Evolutionary conservation across 495 filamentous ascomycete genomes (phyloP).

Genomic region (Podospora pseudocomata): DNA sequence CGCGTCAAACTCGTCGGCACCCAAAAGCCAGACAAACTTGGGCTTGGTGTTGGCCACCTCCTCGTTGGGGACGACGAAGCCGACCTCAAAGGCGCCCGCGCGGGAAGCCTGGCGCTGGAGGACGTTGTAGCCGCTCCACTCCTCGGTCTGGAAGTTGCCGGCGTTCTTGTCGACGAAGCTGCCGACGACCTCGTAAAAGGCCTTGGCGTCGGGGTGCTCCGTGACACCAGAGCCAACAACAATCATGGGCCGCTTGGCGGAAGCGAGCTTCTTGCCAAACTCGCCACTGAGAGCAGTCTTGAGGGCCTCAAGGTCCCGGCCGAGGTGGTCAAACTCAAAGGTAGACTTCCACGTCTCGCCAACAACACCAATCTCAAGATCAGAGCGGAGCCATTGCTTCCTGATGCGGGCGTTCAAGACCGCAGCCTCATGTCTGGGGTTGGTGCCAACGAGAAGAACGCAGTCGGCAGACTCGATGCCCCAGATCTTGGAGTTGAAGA

Average conservation of each 20-base stretch:
- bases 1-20: constrained; percentile 82
- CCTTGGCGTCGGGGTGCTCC: constrained; percentile 85
- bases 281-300: constrained; percentile 80
- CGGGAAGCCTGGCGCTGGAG: constrained; percentile 90
- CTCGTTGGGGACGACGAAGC: constrained; percentile 79
- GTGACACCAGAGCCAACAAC: constrained; percentile 84
- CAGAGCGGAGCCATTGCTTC: constrained; percentile 95
- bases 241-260: constrained; percentile 93
- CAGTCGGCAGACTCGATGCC: constrained; percentile 91
- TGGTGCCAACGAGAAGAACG: constrained; percentile 89
- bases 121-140: constrained; percentile 98
- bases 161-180: constrained; percentile 89
- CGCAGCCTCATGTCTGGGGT: constrained; percentile 90
- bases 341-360: constrained; percentile 89
- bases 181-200: constrained; percentile 86
- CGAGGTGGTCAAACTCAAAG: constrained; percentile 89
- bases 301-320: constrained; percentile 67
- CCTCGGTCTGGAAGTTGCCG: constrained; percentile 75
- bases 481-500: constrained; percentile 92
- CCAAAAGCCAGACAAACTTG: constrained; percentile 95
- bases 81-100: constrained; percentile 88
- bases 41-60: constrained; percentile 74
- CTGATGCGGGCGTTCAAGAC: constrained; percentile 93
- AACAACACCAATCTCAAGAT: constrained; percentile 87
- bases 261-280: constrained; percentile 85